phyloP scores from a whole-genome alignment of 441 rosid species.

The Croton laevigatus region DNA sequence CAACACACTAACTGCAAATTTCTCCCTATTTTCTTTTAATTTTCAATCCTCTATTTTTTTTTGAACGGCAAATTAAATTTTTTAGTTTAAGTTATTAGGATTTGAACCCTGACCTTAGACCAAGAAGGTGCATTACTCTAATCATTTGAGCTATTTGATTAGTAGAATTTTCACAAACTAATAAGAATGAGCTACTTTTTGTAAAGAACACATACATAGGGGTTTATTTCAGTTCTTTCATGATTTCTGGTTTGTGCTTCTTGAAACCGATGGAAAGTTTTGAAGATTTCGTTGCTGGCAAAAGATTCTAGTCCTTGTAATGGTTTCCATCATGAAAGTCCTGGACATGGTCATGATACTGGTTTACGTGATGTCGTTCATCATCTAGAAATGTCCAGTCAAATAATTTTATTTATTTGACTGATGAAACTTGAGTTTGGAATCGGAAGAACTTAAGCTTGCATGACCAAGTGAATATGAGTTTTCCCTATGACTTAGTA shows the following conservation, averaged over 20 bases:
- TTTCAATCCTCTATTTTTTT: not conserved
- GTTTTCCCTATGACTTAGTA: not conserved
- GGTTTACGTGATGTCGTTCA: not conserved
- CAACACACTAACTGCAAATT: not conserved
- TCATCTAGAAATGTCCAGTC: not conserved
- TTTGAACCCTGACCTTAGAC: too few species aligned
- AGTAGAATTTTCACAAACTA: not conserved
- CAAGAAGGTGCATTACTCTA: too few species aligned
- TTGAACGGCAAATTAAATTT: too few species aligned
- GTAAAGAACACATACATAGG: not conserved
- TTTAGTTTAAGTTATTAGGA: too few species aligned
- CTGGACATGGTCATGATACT: not conserved
- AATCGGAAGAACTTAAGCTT: not conserved
- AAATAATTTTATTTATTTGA: not conserved
- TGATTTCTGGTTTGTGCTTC: not conserved
- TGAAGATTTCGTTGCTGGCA: not conserved
- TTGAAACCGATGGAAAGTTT: not conserved
- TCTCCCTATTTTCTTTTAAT: not conserved
- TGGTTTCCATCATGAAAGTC: not conserved
- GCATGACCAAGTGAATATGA: not conserved
- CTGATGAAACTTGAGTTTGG: not conserved
- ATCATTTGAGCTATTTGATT: too few species aligned
- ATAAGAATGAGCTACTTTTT: not conserved
- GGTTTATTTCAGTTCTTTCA: not conserved
- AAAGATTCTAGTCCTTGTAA: not conserved